A percentile compares a stretch with the other conserved stretches of the same genome.
phyloP scores from a whole-genome alignment of 2,329 filamentous ascomycete species.

The Triangularia verruculosa region DNA sequence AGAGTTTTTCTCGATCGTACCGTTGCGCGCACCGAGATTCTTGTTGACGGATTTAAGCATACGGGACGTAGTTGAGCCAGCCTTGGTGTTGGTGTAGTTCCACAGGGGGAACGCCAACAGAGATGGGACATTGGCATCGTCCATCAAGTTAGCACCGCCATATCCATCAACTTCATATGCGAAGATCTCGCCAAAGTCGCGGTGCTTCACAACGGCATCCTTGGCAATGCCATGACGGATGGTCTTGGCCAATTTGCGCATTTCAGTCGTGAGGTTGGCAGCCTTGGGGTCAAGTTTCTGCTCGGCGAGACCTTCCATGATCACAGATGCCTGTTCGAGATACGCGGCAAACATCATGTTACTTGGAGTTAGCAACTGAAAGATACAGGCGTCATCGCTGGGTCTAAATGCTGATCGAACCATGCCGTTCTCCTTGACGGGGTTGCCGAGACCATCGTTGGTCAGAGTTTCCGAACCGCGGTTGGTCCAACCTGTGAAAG shows the following conservation, averaged over 20 bases:
- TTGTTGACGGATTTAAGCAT: slow-evolving; percentile 25
- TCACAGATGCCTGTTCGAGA: slow-evolving; percentile 49
- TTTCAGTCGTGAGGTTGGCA: slow-evolving; percentile 46
- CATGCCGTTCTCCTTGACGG: slow-evolving; percentile 71
- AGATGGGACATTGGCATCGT: slow-evolving; percentile 69
- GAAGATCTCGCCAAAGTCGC: slow-evolving; percentile 65
- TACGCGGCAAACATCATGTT: slow-evolving; percentile 72
- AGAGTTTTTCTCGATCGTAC: background rate
- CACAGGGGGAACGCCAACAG: slow-evolving; percentile 64
- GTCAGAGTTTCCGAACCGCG: slow-evolving; percentile 71
- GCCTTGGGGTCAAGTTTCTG: slow-evolving; percentile 33
- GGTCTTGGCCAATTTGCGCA: slow-evolving; percentile 56
- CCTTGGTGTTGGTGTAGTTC: slow-evolving; percentile 43
- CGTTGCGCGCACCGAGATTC: background rate
- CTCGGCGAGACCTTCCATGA: slow-evolving; percentile 43
- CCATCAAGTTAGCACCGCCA: slow-evolving; percentile 64
- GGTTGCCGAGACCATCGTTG: slow-evolving; percentile 73
- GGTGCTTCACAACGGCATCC: slow-evolving; percentile 63
- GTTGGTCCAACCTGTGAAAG: slow-evolving; percentile 69
- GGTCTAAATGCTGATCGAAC: slow-evolving; percentile 79
- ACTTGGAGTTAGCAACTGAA: slow-evolving; percentile 74
- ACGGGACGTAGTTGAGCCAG: slow-evolving; percentile 13
- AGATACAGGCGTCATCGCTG: slow-evolving; percentile 78
- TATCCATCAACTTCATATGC: slow-evolving; percentile 77
- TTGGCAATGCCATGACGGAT: slow-evolving; percentile 45